A percentile compares a stretch with the other conserved stretches of the same genome.
phyloP scores from a whole-genome alignment of 768 basidiomycete genomes.

The Thelephora ganbajun region DNA sequence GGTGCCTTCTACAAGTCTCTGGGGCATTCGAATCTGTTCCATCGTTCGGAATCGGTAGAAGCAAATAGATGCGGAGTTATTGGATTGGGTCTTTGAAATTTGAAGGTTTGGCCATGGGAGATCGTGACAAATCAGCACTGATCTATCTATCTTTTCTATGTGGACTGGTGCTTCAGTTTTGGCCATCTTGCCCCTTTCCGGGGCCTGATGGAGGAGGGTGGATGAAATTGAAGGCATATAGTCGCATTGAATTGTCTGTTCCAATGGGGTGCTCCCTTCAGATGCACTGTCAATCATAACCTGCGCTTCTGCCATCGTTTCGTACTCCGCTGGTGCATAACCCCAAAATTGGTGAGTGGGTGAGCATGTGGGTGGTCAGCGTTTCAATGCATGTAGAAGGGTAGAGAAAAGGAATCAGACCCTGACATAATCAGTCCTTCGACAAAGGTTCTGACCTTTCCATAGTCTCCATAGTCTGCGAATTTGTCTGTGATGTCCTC shows the following conservation, averaged over 20 bases:
- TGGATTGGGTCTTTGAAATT: too few relatives aligned
- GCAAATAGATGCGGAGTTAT: too few relatives aligned
- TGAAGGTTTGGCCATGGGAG: too few relatives aligned
- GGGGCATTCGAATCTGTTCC: not conserved
- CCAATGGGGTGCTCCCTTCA: conserved; percentile 69
- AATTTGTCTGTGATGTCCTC: conserved; percentile 96
- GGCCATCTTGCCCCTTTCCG: conserved; percentile 53
- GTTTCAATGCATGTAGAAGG: not conserved
- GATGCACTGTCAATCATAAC: conserved; percentile 85
- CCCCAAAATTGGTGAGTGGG: conserved; percentile 40
- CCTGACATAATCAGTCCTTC: conserved; percentile 97
- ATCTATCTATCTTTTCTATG: conserved; percentile 37
- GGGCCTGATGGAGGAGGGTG: conserved; percentile 63
- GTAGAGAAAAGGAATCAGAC: conserved; percentile 26
- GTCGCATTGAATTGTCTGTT: conserved; percentile 80
- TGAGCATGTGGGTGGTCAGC: conserved; percentile 2
- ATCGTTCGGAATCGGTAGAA: too few relatives aligned
- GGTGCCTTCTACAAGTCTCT: conserved; percentile 6
- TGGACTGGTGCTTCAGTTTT: conserved; percentile 71
- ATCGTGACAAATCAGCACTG: too few relatives aligned
- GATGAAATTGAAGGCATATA: conserved; percentile 90
- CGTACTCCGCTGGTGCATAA: conserved; percentile 95
- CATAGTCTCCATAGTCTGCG: conserved; percentile 90
- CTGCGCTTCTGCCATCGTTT: conserved; percentile 88
- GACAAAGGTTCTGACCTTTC: conserved; percentile 97